Evolutionary conservation across 2,329 filamentous ascomycete genomes (phyloP).

Genomic region (Trichoderma sp.): DNA sequence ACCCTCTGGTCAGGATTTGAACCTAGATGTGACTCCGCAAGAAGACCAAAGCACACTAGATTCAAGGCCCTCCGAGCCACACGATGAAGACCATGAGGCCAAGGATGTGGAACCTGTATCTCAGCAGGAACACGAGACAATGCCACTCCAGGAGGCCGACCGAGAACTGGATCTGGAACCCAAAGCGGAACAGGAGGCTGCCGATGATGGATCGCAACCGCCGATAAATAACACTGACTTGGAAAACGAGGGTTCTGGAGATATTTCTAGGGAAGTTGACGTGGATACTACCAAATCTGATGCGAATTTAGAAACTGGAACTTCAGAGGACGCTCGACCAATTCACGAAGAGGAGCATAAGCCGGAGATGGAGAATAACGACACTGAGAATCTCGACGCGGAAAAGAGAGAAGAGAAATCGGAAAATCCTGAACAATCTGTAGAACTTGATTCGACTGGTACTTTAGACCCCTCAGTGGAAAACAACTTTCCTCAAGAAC

Average conservation of each 20-base stretch:
- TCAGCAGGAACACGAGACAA: conserved; percentile 30
- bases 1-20: conserved; percentile 25
- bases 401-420: conserved; percentile 32
- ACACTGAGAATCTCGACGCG: conserved; percentile 15
- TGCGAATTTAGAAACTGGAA: not conserved
- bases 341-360: conserved; percentile 7
- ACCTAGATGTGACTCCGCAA: conserved; percentile 29
- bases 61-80: conserved; percentile 28
- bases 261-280: not conserved
- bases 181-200: not conserved
- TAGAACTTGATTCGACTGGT: conserved; percentile 21
- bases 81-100: conserved; percentile 32
- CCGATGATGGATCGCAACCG: not conserved
- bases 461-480: conserved; percentile 20
- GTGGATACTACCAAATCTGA: not conserved
- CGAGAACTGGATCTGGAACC: not conserved
- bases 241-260: not conserved
- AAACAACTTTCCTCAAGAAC: conserved; percentile 15
- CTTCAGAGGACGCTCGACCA: not conserved
- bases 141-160: conserved; percentile 11
- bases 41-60: conserved; percentile 32
- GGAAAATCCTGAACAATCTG: conserved; percentile 29
- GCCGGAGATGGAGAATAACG: conserved; percentile 14
- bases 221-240: not conserved
- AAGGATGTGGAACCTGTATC: conserved; percentile 32